These are phyloP conservation scores for Elsinoe australis DNA, from an alignment of 2,329 filamentous ascomycete species.

Conservation along the genomic window DNA sequence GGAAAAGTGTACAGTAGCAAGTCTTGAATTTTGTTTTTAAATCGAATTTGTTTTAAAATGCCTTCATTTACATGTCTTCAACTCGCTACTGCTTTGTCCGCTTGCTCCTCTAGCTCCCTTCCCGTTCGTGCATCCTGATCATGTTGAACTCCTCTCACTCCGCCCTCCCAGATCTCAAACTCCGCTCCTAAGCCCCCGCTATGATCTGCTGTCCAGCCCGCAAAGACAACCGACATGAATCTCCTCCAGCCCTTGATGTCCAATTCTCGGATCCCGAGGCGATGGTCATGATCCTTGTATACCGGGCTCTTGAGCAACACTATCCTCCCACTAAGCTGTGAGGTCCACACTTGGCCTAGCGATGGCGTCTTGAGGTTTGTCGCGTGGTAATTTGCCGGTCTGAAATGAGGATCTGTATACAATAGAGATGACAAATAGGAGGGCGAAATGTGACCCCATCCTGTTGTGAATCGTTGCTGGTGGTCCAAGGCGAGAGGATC, in stretches of 20 bases:
- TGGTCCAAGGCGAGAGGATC: slow-evolving; percentile 69
- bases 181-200: slow-evolving; percentile 49
- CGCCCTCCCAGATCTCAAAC: slow-evolving; percentile 67
- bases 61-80: too few relatives aligned
- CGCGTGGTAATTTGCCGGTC: slow-evolving; percentile 23
- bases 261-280: slow-evolving; percentile 33
- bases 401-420: slow-evolving; percentile 17
- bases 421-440: slow-evolving; percentile 19
- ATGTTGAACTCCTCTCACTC: slow-evolving; percentile 31
- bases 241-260: slow-evolving; percentile 57
- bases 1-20: too few relatives aligned
- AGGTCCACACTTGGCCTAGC: slow-evolving; percentile 82
- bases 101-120: too few relatives aligned
- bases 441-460: slow-evolving; percentile 69
- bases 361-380: slow-evolving; percentile 69
- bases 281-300: slow-evolving; percentile 37
- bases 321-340: slow-evolving; percentile 75
- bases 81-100: too few relatives aligned
- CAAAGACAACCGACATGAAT: slow-evolving; percentile 85
- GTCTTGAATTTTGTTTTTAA: too few relatives aligned
- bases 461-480: slow-evolving; percentile 90
- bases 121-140: too few relatives aligned
- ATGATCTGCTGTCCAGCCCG: slow-evolving; percentile 58
- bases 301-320: slow-evolving; percentile 65
- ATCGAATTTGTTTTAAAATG: too few relatives aligned